A percentile compares a stretch with the other conserved stretches of the same genome.
phyloP scores from a whole-genome alignment of 2,329 filamentous ascomycete species.

The Aureobasidium sp. region DNA sequence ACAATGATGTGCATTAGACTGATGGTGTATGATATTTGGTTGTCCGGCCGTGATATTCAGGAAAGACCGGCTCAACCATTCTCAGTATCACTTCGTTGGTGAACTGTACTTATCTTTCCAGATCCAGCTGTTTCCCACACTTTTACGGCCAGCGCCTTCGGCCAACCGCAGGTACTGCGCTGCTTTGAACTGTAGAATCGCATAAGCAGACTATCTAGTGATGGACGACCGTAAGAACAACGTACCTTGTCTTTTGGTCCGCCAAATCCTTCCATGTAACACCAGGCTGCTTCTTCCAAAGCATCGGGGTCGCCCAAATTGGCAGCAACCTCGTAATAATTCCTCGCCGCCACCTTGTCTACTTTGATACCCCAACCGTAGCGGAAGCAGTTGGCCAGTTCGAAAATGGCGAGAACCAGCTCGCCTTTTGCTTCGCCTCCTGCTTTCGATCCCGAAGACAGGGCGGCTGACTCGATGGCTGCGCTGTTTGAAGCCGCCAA shows the following conservation, averaged over 20 bases:
- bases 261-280: constrained; percentile 93
- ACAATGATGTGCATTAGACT: not conserved
- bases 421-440: constrained; percentile 94
- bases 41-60: not conserved
- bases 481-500: constrained; percentile 87
- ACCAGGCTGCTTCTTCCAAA: constrained; percentile 96
- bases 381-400: constrained; percentile 86
- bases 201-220: not conserved
- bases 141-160: constrained; percentile 82
- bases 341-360: constrained; percentile 73
- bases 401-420: constrained; percentile 91
- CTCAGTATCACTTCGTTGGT: not conserved
- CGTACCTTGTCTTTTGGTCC: constrained; percentile 97
- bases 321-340: constrained; percentile 97
- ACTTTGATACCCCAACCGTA: constrained; percentile 88
- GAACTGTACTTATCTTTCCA: constrained; percentile 88
- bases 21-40: not conserved
- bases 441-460: constrained; percentile 82
- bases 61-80: no score
- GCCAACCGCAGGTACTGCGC: constrained; percentile 90
- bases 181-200: constrained; percentile 33
- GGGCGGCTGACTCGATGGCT: constrained; percentile 73
- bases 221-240: constrained; percentile 24
- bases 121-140: constrained; percentile 93
- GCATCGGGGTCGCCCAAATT: constrained; percentile 95